Percentiles rank a stretch among this genome's conserved stretches.
Evolutionary conservation across 1,284 basidiomycete species (phyloP).

Genomic region (Somion occarium): DNA sequence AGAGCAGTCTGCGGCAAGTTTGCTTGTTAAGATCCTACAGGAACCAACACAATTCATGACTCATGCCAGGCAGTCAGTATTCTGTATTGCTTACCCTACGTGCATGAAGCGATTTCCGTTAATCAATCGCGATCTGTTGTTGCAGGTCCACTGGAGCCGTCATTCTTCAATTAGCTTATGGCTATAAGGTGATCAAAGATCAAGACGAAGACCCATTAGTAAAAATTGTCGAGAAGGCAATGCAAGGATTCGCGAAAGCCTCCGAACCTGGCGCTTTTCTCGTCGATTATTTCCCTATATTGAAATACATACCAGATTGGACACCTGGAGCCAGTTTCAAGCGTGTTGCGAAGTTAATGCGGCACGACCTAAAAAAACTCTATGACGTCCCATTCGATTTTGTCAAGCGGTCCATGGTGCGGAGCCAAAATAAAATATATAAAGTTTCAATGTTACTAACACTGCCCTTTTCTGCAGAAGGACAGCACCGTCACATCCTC

Average conservation of each 20-base stretch:
- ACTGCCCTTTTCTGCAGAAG: conserved; percentile 8
- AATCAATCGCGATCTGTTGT: background rate
- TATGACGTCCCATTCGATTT: conserved; percentile 31
- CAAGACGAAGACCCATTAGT: conserved; percentile 6
- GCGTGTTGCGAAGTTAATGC: conserved; percentile 24
- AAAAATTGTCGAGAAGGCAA: background rate
- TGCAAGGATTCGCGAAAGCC: background rate
- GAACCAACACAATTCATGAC: conserved; percentile 24
- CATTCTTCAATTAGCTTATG: conserved; percentile 11
- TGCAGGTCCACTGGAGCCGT: conserved; percentile 19
- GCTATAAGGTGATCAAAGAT: conserved; percentile 3
- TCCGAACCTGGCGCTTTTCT: background rate
- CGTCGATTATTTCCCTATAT: conserved; percentile 3
- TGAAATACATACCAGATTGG: conserved; percentile 2
- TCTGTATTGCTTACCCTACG: too few relatives aligned
- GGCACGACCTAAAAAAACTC: conserved; percentile 26
- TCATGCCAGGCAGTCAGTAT: conserved; percentile 8
- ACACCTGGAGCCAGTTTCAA: conserved; percentile 25
- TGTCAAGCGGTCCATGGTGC: conserved; percentile 28
- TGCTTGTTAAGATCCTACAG: conserved; percentile 30
- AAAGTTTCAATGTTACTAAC: too few relatives aligned
- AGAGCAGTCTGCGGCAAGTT: conserved; percentile 25
- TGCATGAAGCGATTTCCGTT: too few relatives aligned
- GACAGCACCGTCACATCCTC: conserved; percentile 19
- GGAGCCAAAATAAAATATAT: conserved; percentile 31